These are phyloP conservation scores for Detonula confervacea DNA, from an alignment of 352 stramenopile genomes.

Conservation along the genomic window DNA sequence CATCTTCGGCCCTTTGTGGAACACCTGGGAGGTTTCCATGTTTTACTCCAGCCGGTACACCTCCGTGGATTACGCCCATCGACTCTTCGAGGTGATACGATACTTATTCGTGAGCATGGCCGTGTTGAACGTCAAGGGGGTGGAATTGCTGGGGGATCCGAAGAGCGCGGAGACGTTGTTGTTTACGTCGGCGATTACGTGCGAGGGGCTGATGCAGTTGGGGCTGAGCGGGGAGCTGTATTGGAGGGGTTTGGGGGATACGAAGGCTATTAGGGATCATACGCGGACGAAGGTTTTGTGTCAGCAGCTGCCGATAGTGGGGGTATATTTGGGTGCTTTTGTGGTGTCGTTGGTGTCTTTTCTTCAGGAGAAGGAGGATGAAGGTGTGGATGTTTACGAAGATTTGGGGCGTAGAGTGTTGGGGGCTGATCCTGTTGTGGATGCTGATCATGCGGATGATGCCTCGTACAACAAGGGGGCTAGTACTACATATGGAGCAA, in stretches of 20 bases:
- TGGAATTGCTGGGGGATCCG: background rate
- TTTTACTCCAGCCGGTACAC: constrained; percentile 35
- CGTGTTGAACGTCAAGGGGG: background rate
- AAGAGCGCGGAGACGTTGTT: background rate
- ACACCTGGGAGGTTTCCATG: constrained; percentile 31
- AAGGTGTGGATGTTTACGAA: no score
- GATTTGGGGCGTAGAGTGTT: no score
- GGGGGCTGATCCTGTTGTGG: no score
- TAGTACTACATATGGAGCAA: no score
- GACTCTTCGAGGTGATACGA: background rate
- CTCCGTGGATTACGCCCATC: constrained; percentile 42
- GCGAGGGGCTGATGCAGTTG: background rate
- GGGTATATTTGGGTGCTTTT: background rate
- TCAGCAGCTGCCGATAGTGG: background rate
- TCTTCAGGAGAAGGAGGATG: background rate
- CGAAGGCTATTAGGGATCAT: background rate
- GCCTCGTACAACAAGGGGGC: no score
- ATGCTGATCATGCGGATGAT: no score
- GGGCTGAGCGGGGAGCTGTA: background rate
- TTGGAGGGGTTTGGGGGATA: background rate
- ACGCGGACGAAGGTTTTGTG: background rate
- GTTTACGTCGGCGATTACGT: background rate
- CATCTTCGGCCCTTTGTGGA: constrained; percentile 37
- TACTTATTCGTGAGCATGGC: background rate
- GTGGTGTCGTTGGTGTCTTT: background rate